A percentile compares a stretch with the other conserved stretches of the same genome.
These are phyloP conservation scores for Phytophthora litchii DNA, from an alignment of 352 stramenopile genomes.

Conservation along the genomic window DNA sequence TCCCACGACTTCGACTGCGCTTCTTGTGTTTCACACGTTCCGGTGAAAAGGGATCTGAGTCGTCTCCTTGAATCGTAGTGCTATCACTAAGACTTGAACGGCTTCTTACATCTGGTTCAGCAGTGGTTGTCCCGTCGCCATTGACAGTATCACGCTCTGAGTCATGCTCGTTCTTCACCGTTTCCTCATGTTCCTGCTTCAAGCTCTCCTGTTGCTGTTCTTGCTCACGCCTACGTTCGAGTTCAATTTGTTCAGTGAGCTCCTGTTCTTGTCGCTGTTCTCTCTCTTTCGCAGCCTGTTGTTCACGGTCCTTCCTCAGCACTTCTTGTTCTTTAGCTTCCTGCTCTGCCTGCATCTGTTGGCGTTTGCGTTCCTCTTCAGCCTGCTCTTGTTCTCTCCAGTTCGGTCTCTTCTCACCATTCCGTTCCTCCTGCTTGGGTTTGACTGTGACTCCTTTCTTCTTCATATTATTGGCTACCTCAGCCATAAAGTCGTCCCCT, in stretches of 20 bases:
- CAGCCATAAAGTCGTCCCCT: slow-evolving; percentile 69
- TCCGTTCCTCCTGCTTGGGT: slow-evolving; percentile 18
- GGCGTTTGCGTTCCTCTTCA: slow-evolving; percentile 41
- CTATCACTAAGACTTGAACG: background rate
- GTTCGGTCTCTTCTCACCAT: slow-evolving; percentile 19
- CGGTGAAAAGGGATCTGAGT: slow-evolving; percentile 14
- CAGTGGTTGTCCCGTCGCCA: background rate
- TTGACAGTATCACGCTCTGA: slow-evolving; percentile 1
- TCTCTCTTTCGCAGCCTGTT: slow-evolving; percentile 33
- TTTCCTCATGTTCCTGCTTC: slow-evolving; percentile 21
- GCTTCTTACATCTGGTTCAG: background rate
- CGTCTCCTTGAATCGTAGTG: slow-evolving; percentile 4
- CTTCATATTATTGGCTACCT: slow-evolving; percentile 74
- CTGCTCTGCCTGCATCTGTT: slow-evolving; percentile 39
- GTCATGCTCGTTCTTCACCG: slow-evolving; percentile 9
- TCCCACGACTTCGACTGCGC: slow-evolving; percentile 18
- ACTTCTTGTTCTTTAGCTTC: slow-evolving; percentile 35
- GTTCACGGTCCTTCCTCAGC: slow-evolving; percentile 29
- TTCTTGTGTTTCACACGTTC: slow-evolving; percentile 14
- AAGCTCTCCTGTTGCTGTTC: slow-evolving; percentile 23
- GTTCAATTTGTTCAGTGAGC: slow-evolving; percentile 26
- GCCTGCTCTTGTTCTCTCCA: slow-evolving; percentile 42
- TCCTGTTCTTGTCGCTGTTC: slow-evolving; percentile 34
- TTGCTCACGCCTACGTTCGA: slow-evolving; percentile 26
- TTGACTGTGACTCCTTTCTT: slow-evolving; percentile 51